Evolutionary conservation across 2,329 filamentous ascomycete species (phyloP).

Genomic region (Fusarium sororula): DNA sequence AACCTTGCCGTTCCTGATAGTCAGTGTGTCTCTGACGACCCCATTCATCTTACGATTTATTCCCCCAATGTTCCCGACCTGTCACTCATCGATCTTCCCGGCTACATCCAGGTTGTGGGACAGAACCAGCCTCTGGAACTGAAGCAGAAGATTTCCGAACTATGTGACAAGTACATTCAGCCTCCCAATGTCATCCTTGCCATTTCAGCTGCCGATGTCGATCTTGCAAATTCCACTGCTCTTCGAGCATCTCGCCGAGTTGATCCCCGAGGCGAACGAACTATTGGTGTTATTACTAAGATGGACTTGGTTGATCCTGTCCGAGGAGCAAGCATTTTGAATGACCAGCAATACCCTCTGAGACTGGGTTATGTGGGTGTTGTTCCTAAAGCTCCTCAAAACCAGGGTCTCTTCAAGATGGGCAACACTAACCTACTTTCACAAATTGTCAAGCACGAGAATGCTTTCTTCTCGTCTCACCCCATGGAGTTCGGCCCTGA

Average conservation of each 20-base stretch:
- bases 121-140: conserved; percentile 89
- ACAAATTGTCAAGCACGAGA: conserved; percentile 88
- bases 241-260: conserved; percentile 89
- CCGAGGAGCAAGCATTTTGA: conserved; percentile 80
- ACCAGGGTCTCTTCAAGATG: conserved; percentile 81
- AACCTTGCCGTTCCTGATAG: conserved; percentile 91
- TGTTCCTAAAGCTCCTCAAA: conserved; percentile 80
- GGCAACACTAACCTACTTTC: conserved; percentile 81
- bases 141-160: conserved; percentile 93
- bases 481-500: conserved; percentile 80
- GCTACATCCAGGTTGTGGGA: conserved; percentile 95
- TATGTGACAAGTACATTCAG: conserved; percentile 98
- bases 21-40: conserved; percentile 95
- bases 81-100: conserved; percentile 93
- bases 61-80: conserved; percentile 95
- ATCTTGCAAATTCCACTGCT: conserved; percentile 95
- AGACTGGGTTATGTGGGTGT: conserved; percentile 97
- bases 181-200: conserved; percentile 95
- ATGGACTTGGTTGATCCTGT: conserved; percentile 94
- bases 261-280: conserved; percentile 92
- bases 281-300: conserved; percentile 98
- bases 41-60: conserved; percentile 94
- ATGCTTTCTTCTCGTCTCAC: conserved; percentile 85
- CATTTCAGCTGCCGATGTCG: conserved; percentile 96
- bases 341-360: conserved; percentile 91